Base-by-base conservation (phyloP, 768 basidiomycete genomes). In the Chalciporus piperatus region DNA sequence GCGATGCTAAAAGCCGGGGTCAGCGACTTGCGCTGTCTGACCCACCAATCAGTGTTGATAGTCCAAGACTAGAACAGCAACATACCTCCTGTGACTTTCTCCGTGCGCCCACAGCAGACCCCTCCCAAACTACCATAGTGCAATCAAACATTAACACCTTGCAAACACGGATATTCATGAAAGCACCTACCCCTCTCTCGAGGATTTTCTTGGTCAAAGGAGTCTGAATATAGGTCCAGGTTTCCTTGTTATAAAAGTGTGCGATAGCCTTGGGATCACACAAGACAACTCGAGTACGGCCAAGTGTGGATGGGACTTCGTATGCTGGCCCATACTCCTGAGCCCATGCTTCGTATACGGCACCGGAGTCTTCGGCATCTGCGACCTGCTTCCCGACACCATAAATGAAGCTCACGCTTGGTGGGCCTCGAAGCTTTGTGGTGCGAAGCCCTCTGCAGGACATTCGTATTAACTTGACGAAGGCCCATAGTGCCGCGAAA, bases 71-170 rank as follows among this genome's bases (percentile, higher is more conserved):
- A 3, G 11, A 5, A 7, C 0, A 16, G 6, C 5, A 19, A 45
- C 19, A 11, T 44, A 76, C 78, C 78, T 69, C 41, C 62, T 69
- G 46, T 81, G 80, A 53, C 67, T 68, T n/a, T 80, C 78, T 8
- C 74, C 72, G 30, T 75, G 65, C 1, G 62, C 41, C 62, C 52
- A 58, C 5, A 62, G 7, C 2, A 76, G 38, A 3, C 72, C 71
- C 14, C 58, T 64, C 1, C 74, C 72, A 7, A 43, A 14, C 52
- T 61, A 16, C 16, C 0, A 20, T 19, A 4, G n/a, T 13, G 47
- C 23, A 51, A 19, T 3, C 16, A 22, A 41, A 41, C 1, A 30
- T 22, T 12, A 19, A 22, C 1, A 10, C n/a, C n/a, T 45, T 61
- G 25, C 27, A 63, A 61, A 0, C 9, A 16, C 3, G 11, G 32